Conservation (phyloP, 2,329 filamentous ascomycete species). For the Aschersonia sp. region DNA sequence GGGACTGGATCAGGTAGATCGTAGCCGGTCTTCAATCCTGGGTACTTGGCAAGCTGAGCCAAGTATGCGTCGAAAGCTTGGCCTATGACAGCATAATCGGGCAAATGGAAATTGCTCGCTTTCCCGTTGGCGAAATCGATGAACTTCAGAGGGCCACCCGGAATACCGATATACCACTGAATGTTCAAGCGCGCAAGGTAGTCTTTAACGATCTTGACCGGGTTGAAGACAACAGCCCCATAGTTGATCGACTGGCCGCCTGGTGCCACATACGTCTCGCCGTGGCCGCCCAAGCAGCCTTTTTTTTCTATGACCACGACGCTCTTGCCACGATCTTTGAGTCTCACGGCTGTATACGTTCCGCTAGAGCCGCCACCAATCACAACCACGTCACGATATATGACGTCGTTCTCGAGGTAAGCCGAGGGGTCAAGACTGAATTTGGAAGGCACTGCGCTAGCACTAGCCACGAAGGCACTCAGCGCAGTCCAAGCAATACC, state of each 20-base stretch:
- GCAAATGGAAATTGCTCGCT: neutral
- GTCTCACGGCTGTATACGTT: slow-evolving; percentile 22
- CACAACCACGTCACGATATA: slow-evolving; percentile 11
- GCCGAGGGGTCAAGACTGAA: neutral
- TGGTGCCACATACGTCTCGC: slow-evolving; percentile 21
- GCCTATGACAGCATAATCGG: neutral
- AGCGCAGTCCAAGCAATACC: neutral
- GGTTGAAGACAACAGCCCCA: slow-evolving; percentile 15
- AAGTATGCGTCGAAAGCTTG: neutral
- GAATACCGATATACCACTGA: neutral
- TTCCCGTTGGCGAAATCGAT: neutral
- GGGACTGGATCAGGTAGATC: slow-evolving; percentile 23
- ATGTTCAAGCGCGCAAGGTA: slow-evolving; percentile 24
- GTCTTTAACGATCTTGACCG: slow-evolving; percentile 16
- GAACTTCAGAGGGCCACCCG: slow-evolving; percentile 1
- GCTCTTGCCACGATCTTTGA: slow-evolving; percentile 20
- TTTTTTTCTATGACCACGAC: slow-evolving; percentile 25
- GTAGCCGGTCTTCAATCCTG: neutral
- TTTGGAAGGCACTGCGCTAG: neutral
- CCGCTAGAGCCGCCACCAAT: slow-evolving; percentile 28
- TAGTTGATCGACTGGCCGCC: slow-evolving; percentile 5
- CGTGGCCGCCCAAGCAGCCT: slow-evolving; percentile 23
- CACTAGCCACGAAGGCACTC: neutral
- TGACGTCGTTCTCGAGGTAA: neutral
- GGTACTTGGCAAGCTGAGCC: slow-evolving; percentile 2